Evolutionary conservation across 108 stramenopile genomes (phyloP).

Genomic region (Parmales sp.): DNA sequence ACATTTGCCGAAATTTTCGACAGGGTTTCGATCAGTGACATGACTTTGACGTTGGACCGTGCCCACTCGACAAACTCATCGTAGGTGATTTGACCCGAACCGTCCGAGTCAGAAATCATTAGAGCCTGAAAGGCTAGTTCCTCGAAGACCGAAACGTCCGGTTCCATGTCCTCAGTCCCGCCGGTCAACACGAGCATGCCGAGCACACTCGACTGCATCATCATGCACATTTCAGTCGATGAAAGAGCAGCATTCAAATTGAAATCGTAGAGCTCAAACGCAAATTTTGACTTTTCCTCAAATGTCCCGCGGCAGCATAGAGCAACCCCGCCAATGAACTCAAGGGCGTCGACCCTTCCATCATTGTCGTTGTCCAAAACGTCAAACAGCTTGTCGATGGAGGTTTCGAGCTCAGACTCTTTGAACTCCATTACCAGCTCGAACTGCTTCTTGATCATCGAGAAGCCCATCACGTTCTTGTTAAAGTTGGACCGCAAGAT

Average conservation of each 20-base stretch:
- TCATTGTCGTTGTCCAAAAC: constrained; percentile 27
- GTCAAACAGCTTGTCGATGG: constrained; percentile 9
- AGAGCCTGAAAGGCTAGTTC: not conserved
- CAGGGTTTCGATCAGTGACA: not conserved
- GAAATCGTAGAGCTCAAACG: constrained; percentile 34
- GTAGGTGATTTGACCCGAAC: too few species aligned
- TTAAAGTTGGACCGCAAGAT: not conserved
- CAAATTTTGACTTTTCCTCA: constrained; percentile 16
- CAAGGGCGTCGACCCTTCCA: constrained; percentile 27
- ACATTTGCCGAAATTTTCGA: not conserved
- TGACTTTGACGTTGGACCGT: constrained; percentile 14
- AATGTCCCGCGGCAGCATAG: constrained; percentile 21
- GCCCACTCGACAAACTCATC: constrained; percentile 24
- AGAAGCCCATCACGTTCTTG: constrained; percentile 15
- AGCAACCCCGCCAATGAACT: constrained; percentile 22
- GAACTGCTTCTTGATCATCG: constrained; percentile 24
- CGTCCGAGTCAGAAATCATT: too few species aligned
- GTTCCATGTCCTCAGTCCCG: constrained; percentile 16
- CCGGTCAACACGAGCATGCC: constrained; percentile 22
- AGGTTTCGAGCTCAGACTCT: not conserved
- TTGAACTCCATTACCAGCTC: constrained; percentile 17
- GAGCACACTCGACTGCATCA: constrained; percentile 25
- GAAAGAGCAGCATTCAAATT: constrained; percentile 25
- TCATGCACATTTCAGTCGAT: constrained; percentile 18
- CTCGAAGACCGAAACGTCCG: constrained; percentile 15